These are phyloP conservation scores for Lentinula lateritia DNA, from an alignment of 768 basidiomycete species.

Conservation along the genomic window DNA sequence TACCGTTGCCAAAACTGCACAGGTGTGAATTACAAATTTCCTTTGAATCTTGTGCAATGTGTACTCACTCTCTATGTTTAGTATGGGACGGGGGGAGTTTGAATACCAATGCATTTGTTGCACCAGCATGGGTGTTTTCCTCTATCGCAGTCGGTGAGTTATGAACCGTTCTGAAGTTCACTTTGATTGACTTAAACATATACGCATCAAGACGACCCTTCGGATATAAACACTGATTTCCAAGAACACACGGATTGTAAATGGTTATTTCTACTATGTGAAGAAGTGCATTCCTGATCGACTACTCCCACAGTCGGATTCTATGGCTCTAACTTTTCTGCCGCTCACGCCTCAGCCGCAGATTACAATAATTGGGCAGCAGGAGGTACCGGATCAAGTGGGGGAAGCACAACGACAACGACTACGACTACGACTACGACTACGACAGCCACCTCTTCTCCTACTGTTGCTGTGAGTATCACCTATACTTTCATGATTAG, in stretches of 20 bases:
- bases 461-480: conserved; percentile 24
- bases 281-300: not conserved
- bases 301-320: conserved; percentile 41
- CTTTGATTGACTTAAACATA: not conserved
- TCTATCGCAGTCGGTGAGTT: conserved; percentile 1
- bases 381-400: conserved; percentile 33
- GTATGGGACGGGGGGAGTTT: conserved; percentile 38
- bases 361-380: conserved; percentile 46
- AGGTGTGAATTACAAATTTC: conserved; percentile 26
- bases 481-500: conserved; percentile 31
- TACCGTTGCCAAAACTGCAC: conserved; percentile 66
- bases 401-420: conserved; percentile 11
- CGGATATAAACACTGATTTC: conserved; percentile 47
- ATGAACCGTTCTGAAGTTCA: too few relatives aligned
- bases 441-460: conserved; percentile 18
- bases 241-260: conserved; percentile 55
- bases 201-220: conserved; percentile 27
- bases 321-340: conserved; percentile 45
- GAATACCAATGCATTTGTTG: conserved; percentile 25
- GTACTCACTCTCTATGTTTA: conserved; percentile 10
- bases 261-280: conserved; percentile 9
- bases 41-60: not conserved
- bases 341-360: conserved; percentile 38
- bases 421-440: conserved; percentile 12
- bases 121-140: conserved; percentile 44